Base-by-base conservation (phyloP, 2,329 filamentous ascomycete genomes). In the Fusarium goolgardi region DNA sequence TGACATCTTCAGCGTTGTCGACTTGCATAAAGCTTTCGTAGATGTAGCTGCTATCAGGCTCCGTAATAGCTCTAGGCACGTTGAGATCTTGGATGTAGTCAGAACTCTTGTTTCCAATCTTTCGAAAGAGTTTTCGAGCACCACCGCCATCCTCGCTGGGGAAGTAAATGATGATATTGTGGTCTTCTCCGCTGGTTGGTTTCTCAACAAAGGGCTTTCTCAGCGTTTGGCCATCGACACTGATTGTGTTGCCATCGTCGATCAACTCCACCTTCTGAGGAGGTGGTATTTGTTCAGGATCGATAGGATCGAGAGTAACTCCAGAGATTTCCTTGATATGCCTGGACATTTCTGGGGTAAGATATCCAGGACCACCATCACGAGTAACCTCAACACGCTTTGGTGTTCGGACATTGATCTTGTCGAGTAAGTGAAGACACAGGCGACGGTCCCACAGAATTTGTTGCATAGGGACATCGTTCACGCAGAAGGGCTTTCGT, bases 161-260 rank as follows among this genome's bases (percentile, higher is more conserved):
- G 75, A 96, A 98, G 81, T 98, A 99, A 57, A 99, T 97, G 80
- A 97, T 91, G 73, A 99, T 97, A 77, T 99, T 99, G 81, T 99
- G 96, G 75, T 99, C 95, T 80, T 99, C 96, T 34, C 96, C 96
- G 75, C 93, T 97, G n/a, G 94, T 94, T 0, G 96, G 96, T 78
- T 99, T 99, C 77, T 99, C 96, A 37, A 99, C 96, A 75, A 99
- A 99, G 0, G 96, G 96, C 76, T 99, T 99, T 72, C 86, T 90
- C 45, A 99, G 85, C 6, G 89, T 79, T 40, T 87, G 84, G 13
- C 95, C 96, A 76, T 99, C 95, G 12, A 99, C 95, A 41, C 91
- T 88, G 55, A 99, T 84, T 6, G 91, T 90, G 76, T 99, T 94
- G 29, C 92, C 92, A 70, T 97, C 90, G 66, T 98, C 94, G n/a